phyloP scores from a whole-genome alignment of 257 asterid species.

The Solanum pinnatisectum region DNA sequence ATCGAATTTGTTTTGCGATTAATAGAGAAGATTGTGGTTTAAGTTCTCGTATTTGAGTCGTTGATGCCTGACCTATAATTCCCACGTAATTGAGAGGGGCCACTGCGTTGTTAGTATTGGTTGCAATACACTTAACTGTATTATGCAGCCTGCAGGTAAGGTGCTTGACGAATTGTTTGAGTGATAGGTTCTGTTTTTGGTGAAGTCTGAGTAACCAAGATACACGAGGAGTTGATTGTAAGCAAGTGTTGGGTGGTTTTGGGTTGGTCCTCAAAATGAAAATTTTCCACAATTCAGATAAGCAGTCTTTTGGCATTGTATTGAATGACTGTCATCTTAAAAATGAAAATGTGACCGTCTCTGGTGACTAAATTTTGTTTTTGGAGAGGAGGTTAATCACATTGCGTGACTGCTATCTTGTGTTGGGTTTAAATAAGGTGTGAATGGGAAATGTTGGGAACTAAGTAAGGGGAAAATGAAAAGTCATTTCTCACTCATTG shows the following conservation, averaged over 20 bases:
- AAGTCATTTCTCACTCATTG: too few relatives aligned
- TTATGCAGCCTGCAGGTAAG: neutral
- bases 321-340: neutral
- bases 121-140: neutral
- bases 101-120: neutral
- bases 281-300: neutral
- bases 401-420: too few relatives aligned
- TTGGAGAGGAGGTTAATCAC: too few relatives aligned
- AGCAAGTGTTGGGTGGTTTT: neutral
- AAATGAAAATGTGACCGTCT: neutral
- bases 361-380: neutral
- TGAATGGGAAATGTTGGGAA: too few relatives aligned
- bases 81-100: neutral
- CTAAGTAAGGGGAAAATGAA: too few relatives aligned
- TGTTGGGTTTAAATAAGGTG: too few relatives aligned
- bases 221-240: neutral
- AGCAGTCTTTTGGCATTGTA: neutral
- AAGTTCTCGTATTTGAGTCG: neutral
- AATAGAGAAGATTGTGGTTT: neutral
- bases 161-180: neutral
- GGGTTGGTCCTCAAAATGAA: neutral
- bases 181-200: neutral
- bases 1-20: neutral
- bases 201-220: neutral
- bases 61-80: neutral